phyloP scores from a whole-genome alignment of 148 eudicot species.

The Euryodendron excelsum region DNA sequence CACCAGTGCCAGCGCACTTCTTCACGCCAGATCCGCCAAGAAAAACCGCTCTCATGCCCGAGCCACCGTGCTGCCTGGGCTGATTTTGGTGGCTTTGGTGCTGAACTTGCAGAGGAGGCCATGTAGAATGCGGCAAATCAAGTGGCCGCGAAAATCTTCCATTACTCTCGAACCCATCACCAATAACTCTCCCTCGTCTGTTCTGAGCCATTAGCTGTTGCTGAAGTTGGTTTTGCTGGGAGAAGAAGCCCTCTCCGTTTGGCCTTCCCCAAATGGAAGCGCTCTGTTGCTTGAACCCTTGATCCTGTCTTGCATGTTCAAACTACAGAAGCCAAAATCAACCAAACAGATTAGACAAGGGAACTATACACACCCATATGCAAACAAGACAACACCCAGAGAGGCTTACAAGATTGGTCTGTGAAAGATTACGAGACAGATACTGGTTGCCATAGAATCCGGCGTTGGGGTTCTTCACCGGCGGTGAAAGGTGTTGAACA shows the following conservation, averaged over 20 bases:
- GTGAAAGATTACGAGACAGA: constrained; percentile 14
- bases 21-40: constrained; percentile 33
- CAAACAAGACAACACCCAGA: background rate
- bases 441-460: constrained; percentile 9
- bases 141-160: constrained; percentile 15
- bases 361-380: background rate
- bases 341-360: background rate
- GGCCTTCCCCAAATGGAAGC: constrained; percentile 20
- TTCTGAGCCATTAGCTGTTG: constrained; percentile 12
- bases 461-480: constrained; percentile 5
- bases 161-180: constrained; percentile 2
- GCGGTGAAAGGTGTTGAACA: background rate
- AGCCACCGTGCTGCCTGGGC: constrained; percentile 13
- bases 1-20: constrained; percentile 75
- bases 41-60: constrained; percentile 20
- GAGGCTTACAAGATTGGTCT: constrained; percentile 18
- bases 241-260: constrained; percentile 21
- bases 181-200: background rate
- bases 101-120: constrained; percentile 33
- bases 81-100: constrained; percentile 15
- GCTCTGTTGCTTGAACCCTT: constrained; percentile 25
- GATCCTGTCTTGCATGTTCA: constrained; percentile 17
- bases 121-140: constrained; percentile 46
- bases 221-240: constrained; percentile 18
- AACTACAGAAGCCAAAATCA: constrained; percentile 15